Percentiles rank a stretch among this genome's conserved stretches.
phyloP scores from a whole-genome alignment of 1,139 yeast genomes.

The Martiniozyma asiatica region DNA sequence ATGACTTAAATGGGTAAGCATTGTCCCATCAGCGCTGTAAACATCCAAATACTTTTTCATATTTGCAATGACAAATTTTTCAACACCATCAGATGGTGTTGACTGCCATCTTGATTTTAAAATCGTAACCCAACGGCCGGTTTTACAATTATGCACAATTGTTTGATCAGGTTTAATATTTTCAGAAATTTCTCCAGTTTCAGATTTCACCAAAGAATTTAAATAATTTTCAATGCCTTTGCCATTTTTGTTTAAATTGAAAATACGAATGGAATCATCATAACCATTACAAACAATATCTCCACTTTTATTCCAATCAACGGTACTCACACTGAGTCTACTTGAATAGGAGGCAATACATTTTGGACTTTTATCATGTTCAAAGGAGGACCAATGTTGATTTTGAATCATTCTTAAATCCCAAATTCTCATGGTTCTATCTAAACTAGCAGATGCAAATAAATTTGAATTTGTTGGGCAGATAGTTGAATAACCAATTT shows the following conservation, averaged over 20 bases:
- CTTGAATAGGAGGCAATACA: slow-evolving; percentile 55
- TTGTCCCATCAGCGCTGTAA: slow-evolving; percentile 63
- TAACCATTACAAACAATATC: slow-evolving; percentile 85
- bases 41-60: slow-evolving; percentile 84
- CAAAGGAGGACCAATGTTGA: slow-evolving; percentile 33
- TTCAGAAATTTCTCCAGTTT: slow-evolving; percentile 15
- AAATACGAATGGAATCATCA: slow-evolving; percentile 65
- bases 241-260: slow-evolving; percentile 29
- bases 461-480: slow-evolving; percentile 56
- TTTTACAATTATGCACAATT: slow-evolving; percentile 81
- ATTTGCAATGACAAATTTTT: slow-evolving; percentile 83
- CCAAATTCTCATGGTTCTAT: slow-evolving; percentile 76
- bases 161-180: slow-evolving; percentile 44
- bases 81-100: slow-evolving; percentile 55
- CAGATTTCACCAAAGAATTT: slow-evolving; percentile 10
- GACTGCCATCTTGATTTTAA: slow-evolving; percentile 77
- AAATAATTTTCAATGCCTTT: slow-evolving; percentile 7
- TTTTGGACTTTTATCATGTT: slow-evolving; percentile 34
- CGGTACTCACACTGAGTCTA: slow-evolving; percentile 69
- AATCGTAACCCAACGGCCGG: slow-evolving; percentile 94
- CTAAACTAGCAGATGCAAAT: slow-evolving; percentile 80
- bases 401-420: slow-evolving; percentile 49
- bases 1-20: slow-evolving; percentile 55
- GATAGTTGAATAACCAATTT: slow-evolving; percentile 77
- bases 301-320: slow-evolving; percentile 73